Percentiles rank a stretch among this genome's conserved stretches.
Conservation (phyloP, 2,329 filamentous ascomycete genomes). For the Penicillium polonicum region DNA sequence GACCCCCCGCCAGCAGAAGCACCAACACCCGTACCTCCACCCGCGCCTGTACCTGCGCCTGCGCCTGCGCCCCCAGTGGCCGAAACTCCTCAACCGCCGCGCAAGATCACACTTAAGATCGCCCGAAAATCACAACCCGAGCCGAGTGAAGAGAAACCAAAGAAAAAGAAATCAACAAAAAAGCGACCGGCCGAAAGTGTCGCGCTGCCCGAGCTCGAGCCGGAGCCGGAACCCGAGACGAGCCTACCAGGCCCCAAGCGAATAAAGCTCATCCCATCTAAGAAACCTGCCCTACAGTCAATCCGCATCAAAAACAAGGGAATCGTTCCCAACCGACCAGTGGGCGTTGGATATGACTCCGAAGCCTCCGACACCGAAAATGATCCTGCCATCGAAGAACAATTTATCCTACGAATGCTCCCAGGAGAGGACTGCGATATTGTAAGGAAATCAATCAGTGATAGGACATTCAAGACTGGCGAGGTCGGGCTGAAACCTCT, state of each 20-base stretch:
- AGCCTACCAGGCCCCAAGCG: conserved; percentile 36
- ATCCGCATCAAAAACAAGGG: conserved; percentile 66
- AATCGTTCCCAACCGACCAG: conserved; percentile 65
- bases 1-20: conserved; percentile 22
- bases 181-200: conserved; percentile 39
- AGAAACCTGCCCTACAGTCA: conserved; percentile 41
- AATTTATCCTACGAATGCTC: conserved; percentile 84
- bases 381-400: conserved; percentile 85
- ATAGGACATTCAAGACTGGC: conserved; percentile 70
- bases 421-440: conserved; percentile 85
- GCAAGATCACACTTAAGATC: conserved; percentile 46
- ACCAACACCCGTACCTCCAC: conserved; percentile 8
- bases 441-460: conserved; percentile 70
- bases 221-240: conserved; percentile 29
- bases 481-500: conserved; percentile 81
- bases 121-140: conserved; percentile 29
- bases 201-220: conserved; percentile 24
- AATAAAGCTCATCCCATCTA: conserved; percentile 41
- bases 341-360: conserved; percentile 92
- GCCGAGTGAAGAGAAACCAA: conserved; percentile 21
- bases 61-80: conserved; percentile 18
- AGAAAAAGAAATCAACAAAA: conserved; percentile 41
- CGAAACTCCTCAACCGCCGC: conserved; percentile 33
- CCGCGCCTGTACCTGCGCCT: conserved; percentile 10
- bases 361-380: conserved; percentile 86